These are phyloP conservation scores for Aureobasidium sp. DNA, from an alignment of 2,329 filamentous ascomycete species.

Conservation along the genomic window DNA sequence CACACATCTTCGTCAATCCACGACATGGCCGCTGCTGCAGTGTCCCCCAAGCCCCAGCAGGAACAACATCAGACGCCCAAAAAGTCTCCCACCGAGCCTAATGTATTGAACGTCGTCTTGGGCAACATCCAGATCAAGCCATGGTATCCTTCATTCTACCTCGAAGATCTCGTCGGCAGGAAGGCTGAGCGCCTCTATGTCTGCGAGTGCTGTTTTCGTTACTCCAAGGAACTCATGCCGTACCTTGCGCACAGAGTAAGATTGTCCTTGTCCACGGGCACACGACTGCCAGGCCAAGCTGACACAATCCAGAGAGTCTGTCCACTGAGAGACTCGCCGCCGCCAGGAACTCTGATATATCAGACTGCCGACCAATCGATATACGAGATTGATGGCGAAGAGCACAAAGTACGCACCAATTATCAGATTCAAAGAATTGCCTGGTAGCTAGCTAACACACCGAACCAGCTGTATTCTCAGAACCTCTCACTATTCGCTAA, in stretches of 20 bases:
- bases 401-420: conserved; percentile 47
- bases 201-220: conserved; percentile 91
- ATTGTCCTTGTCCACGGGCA: background rate
- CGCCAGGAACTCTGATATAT: conserved; percentile 69
- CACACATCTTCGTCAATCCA: background rate
- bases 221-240: conserved; percentile 51
- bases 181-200: conserved; percentile 59
- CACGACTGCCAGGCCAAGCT: conserved; percentile 18
- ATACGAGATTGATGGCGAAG: conserved; percentile 87
- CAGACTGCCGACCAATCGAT: conserved; percentile 72
- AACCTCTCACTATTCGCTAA: conserved; percentile 95
- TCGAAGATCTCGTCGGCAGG: conserved; percentile 50
- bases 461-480: conserved; percentile 65
- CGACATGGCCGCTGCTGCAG: conserved; percentile 8
- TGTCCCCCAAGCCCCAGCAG: conserved; percentile 6
- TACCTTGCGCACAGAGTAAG: conserved; percentile 29
- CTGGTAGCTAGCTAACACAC: background rate
- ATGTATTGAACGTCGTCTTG: conserved; percentile 78
- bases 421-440: background rate
- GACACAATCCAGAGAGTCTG: conserved; percentile 33
- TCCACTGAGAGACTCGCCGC: conserved; percentile 31
- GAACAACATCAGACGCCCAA: conserved; percentile 5
- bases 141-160: conserved; percentile 89
- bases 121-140: conserved; percentile 77
- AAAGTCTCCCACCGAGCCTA: conserved; percentile 43